Base-by-base conservation (phyloP, 2,329 filamentous ascomycete genomes). In the Reticulascus tulasneorum region DNA sequence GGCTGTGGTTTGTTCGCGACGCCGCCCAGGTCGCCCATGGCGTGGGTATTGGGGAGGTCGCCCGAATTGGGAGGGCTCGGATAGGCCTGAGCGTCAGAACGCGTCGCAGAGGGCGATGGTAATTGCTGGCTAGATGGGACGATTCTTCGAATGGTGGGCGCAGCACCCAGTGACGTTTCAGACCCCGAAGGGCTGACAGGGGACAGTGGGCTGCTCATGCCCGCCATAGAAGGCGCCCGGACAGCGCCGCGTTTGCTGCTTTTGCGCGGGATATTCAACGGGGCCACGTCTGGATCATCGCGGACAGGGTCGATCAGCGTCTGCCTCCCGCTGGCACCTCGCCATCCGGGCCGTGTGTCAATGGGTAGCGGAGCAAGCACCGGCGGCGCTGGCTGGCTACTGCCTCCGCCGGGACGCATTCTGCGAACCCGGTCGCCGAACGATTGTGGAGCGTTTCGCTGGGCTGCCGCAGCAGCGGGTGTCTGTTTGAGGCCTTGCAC, bases 241-340 rank as follows among this genome's bases (percentile, higher is more conserved):
- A 29, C 40, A 25, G 53, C 52, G 33, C 49, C 51, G 23, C 65
- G 63, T 49, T 66, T 75, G 50, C 59, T 67, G 50, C 59, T 71
- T 54, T 67, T 77, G 26, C 63, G 64, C 12, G 73, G 71, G 37
- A 83, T 64, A 42, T 62, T 71, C 26, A 84, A 59, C n/a, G 79
- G 75, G 38, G 72, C 61, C 11, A 71, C 73, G 40, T 67, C 62
- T 26, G 63, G 64, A 23, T 77, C 75, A 52, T 86, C 82, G 51
- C 67, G 72, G 23, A 86, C 72, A 4, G 83, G 79, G 28, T 73
- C 71, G 22, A 85, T 73, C 37, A 86, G 68, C 23, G 75, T 67
- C 26, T 72, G 71, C 46, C 84, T 76, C 19, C 85, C 85, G 54
- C 80, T 87, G 23, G 79, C 78, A 13, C 84, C 84, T 49, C 80